A percentile compares a stretch with the other conserved stretches of the same genome.
Conservation (phyloP, 441 rosid genomes). For the Euphorbia corollata region DNA sequence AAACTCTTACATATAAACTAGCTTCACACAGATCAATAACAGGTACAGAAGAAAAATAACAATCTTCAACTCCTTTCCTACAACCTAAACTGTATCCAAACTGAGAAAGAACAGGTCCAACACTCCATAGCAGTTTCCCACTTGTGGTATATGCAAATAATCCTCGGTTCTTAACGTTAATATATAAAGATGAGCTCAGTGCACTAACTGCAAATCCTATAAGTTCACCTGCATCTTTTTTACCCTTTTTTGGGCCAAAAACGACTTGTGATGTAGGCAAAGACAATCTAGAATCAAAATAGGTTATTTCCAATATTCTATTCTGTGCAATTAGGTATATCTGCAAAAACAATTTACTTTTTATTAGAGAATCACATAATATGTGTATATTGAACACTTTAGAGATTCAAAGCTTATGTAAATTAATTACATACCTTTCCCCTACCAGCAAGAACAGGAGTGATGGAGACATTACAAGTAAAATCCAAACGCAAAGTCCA, state of each 20-base stretch:
- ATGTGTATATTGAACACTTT: neutral
- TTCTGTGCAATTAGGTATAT: conserved; percentile 67
- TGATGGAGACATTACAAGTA: conserved; percentile 35
- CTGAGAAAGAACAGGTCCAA: conserved; percentile 53
- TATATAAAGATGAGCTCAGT: conserved; percentile 47
- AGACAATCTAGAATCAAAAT: conserved; percentile 33
- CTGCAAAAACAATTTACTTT: conserved; percentile 34
- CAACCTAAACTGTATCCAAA: conserved; percentile 67
- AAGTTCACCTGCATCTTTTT: conserved; percentile 34
- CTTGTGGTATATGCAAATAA: conserved; percentile 45
- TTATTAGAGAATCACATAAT: too few relatives aligned
- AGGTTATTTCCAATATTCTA: conserved; percentile 46
- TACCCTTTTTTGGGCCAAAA: conserved; percentile 52
- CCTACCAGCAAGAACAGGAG: conserved; percentile 55
- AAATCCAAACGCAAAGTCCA: conserved; percentile 59
- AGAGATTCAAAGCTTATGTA: neutral
- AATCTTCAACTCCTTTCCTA: conserved; percentile 39
- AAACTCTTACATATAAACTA: conserved; percentile 55
- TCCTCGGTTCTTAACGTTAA: conserved; percentile 49
- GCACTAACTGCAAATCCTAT: conserved; percentile 59
- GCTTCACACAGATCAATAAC: conserved; percentile 71
- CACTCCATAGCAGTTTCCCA: conserved; percentile 60
- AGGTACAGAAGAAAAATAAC: conserved; percentile 59
- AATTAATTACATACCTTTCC: conserved; percentile 38
- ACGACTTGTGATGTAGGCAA: conserved; percentile 40